Conservation (phyloP, 129 eudicot genomes). For the Deinandra increscens region DNA sequence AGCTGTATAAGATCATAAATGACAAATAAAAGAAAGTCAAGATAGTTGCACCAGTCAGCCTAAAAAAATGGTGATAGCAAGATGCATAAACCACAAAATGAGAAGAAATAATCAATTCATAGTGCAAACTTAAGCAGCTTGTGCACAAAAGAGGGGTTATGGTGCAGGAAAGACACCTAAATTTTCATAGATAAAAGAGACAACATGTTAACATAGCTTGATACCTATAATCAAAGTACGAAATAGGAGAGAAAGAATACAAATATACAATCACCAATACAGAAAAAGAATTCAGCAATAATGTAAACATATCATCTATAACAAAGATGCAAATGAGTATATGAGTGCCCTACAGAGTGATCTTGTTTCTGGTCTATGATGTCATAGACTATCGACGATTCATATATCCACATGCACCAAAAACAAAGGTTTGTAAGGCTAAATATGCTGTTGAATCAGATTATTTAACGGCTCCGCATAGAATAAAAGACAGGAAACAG, state of each 20-base stretch:
- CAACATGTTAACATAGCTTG: slow-evolving; percentile 5
- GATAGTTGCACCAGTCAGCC: slow-evolving; percentile 1
- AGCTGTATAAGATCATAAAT: slow-evolving; percentile 53
- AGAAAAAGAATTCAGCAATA: background rate
- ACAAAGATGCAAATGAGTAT: background rate
- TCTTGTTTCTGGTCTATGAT: background rate
- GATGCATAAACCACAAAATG: background rate
- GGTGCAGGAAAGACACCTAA: background rate
- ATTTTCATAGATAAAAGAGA: background rate
- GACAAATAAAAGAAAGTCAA: slow-evolving; percentile 2
- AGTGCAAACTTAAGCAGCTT: background rate
- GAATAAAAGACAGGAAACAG: background rate
- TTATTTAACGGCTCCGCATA: background rate
- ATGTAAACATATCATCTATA: background rate
- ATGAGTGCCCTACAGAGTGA: background rate
- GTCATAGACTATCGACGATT: background rate
- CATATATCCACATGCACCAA: background rate
- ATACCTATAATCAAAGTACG: slow-evolving; percentile 13
- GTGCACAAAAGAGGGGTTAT: background rate
- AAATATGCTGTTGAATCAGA: background rate
- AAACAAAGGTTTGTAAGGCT: background rate
- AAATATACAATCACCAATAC: slow-evolving; percentile 1
- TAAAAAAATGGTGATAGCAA: background rate
- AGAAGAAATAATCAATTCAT: background rate
- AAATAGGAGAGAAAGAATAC: background rate